Conservation (phyloP, 441 rosid species). For the Biscutella laevigata region DNA sequence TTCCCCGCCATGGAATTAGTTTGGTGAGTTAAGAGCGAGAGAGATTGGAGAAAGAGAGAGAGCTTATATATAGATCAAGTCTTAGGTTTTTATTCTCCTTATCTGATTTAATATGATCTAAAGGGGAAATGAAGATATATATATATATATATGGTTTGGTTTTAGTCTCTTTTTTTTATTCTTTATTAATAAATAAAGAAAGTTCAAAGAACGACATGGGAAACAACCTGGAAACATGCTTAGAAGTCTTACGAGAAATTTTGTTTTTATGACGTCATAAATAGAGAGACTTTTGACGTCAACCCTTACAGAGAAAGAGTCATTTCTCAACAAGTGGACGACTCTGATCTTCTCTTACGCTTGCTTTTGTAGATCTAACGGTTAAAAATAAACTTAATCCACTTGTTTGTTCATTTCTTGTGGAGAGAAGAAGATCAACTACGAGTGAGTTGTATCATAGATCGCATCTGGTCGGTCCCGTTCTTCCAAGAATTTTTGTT, state of each 20-base stretch:
- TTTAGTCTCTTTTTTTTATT: no score
- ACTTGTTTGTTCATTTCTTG: background rate
- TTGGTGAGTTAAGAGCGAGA: background rate
- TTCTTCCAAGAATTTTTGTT: background rate
- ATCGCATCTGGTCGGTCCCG: slow-evolving; percentile 16
- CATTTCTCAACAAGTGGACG: background rate
- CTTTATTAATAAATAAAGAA: no score
- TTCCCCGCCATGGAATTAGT: slow-evolving; percentile 44
- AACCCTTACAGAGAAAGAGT: slow-evolving; percentile 23
- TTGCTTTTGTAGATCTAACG: background rate
- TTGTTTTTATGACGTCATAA: slow-evolving; percentile 16
- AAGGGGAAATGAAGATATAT: background rate
- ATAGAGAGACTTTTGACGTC: slow-evolving; percentile 49
- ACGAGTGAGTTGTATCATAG: background rate
- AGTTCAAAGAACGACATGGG: slow-evolving; percentile 53
- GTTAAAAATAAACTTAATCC: background rate
- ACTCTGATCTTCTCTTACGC: background rate
- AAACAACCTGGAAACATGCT: slow-evolving; percentile 41
- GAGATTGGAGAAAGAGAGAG: background rate
- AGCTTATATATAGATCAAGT: slow-evolving; percentile 5
- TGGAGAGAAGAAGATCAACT: slow-evolving; percentile 3
- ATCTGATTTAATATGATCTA: slow-evolving; percentile 8
- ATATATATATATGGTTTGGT: slow-evolving; percentile 5
- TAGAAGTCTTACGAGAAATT: background rate
- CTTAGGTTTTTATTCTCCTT: slow-evolving; percentile 17